These are phyloP conservation scores for Ceratocystis albifundus DNA, from an alignment of 2,329 filamentous ascomycete species.

Conservation along the genomic window DNA sequence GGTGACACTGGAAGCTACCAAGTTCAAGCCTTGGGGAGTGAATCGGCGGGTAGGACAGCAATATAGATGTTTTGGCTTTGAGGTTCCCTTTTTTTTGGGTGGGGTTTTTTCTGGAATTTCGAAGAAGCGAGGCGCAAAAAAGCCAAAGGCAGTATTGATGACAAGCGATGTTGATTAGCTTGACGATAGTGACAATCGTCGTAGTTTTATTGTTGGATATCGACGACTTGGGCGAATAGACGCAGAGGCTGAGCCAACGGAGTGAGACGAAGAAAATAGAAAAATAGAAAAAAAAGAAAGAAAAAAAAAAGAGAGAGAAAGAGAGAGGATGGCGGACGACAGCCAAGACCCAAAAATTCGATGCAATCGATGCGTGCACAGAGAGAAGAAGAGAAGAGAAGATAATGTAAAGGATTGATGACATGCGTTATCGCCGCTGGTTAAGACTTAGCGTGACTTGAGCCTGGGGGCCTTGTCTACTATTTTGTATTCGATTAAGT, in stretches of 20 bases:
- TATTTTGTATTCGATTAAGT: neutral
- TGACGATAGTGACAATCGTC: neutral
- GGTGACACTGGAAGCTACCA: too few species aligned
- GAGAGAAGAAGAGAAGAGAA: neutral
- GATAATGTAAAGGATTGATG: constrained; percentile 12
- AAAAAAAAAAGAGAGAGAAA: too few species aligned
- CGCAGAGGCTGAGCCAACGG: neutral
- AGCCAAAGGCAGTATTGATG: neutral
- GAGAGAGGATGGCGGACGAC: neutral
- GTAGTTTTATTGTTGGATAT: neutral
- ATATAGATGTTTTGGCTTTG: neutral
- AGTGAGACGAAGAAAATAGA: too few species aligned
- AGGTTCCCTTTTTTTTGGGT: too few species aligned
- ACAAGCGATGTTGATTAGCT: too few species aligned
- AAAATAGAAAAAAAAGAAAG: too few species aligned
- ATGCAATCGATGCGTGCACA: constrained; percentile 1
- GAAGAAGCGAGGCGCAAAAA: neutral
- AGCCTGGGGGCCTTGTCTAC: neutral
- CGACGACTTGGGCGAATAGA: neutral
- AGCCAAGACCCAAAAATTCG: neutral
- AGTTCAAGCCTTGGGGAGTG: neutral
- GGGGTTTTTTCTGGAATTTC: neutral
- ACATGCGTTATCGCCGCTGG: constrained; percentile 8
- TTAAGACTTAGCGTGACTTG: neutral
- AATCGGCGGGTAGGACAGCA: neutral